Conservation (phyloP, 2,329 filamentous ascomycete genomes). For the Phaeosphaeriaceae sp. region DNA sequence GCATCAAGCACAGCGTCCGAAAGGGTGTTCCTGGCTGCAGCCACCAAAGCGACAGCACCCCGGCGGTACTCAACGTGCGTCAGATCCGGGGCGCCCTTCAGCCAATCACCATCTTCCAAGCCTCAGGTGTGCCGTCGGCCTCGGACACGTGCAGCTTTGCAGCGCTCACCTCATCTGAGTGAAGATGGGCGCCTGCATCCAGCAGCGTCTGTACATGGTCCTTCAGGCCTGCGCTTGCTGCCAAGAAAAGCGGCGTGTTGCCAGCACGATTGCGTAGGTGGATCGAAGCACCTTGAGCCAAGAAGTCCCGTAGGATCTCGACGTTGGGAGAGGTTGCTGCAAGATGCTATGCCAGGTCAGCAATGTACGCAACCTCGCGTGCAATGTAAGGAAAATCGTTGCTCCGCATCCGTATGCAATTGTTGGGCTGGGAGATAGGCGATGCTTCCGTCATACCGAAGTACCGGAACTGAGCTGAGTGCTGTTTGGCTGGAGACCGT, state of each 20-base stretch:
- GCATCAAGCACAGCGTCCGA: constrained; percentile 23
- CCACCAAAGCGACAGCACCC: constrained; percentile 3
- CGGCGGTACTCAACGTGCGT: constrained; percentile 12
- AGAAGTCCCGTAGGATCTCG: constrained; percentile 62
- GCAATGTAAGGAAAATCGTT: constrained; percentile 29
- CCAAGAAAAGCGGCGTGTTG: constrained; percentile 66
- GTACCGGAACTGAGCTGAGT: constrained; percentile 8
- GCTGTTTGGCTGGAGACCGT: constrained; percentile 30
- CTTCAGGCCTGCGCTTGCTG: constrained; percentile 62
- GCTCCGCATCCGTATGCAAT: constrained; percentile 27
- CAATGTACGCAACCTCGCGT: constrained; percentile 40
- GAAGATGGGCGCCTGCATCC: constrained; percentile 65
- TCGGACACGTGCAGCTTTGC: constrained; percentile 55
- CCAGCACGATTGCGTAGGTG: constrained; percentile 66
- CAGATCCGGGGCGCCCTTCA: constrained; percentile 20
- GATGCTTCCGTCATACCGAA: constrained; percentile 2
- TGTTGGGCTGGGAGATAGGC: constrained; percentile 19
- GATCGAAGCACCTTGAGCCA: constrained; percentile 64
- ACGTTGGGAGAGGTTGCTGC: constrained; percentile 64
- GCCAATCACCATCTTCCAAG: constrained; percentile 45
- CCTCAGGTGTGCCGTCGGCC: constrained; percentile 38
- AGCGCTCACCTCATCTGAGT: constrained; percentile 62
- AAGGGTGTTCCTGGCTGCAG: constrained; percentile 23
- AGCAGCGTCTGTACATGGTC: constrained; percentile 63
- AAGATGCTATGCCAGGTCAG: constrained; percentile 57